Percentiles rank a stretch among this genome's conserved stretches.
These are phyloP conservation scores for Verticillium longisporum DNA, from an alignment of 2,329 filamentous ascomycete genomes.

Conservation along the genomic window DNA sequence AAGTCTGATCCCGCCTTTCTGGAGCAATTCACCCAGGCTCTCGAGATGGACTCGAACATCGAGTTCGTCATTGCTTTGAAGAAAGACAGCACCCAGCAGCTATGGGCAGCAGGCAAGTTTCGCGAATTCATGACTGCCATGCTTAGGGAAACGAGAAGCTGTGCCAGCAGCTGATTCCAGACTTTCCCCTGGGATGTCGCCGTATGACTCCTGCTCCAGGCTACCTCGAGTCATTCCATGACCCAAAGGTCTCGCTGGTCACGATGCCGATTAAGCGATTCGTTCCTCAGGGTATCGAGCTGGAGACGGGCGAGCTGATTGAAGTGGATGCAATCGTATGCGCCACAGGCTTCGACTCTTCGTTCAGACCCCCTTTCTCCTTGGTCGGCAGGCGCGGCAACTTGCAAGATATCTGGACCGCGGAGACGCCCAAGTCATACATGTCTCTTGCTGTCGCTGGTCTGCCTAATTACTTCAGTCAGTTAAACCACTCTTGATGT, in stretches of 20 bases:
- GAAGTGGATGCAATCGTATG: slow-evolving; percentile 50
- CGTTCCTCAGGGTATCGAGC: slow-evolving; percentile 39
- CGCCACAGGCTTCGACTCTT: slow-evolving; percentile 51
- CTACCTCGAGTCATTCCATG: slow-evolving; percentile 35
- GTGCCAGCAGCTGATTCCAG: slow-evolving; percentile 42
- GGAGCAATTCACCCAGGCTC: slow-evolving; percentile 35
- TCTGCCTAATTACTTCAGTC: slow-evolving; percentile 50
- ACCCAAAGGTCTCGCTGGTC: slow-evolving; percentile 9
- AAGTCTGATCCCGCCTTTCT: slow-evolving; percentile 37
- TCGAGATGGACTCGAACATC: slow-evolving; percentile 37
- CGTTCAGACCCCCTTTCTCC: slow-evolving; percentile 44
- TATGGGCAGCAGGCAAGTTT: slow-evolving; percentile 31
- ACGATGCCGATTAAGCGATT: slow-evolving; percentile 34
- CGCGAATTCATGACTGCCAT: slow-evolving; percentile 39
- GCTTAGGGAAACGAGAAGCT: slow-evolving; percentile 41
- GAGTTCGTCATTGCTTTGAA: slow-evolving; percentile 35
- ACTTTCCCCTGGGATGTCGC: slow-evolving; percentile 39
- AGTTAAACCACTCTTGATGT: slow-evolving; percentile 12
- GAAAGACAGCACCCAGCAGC: slow-evolving; percentile 31
- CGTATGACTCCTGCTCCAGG: slow-evolving; percentile 43
- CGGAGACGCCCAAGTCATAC: slow-evolving; percentile 39
- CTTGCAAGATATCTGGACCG: slow-evolving; percentile 40
- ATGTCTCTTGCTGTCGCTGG: slow-evolving; percentile 45
- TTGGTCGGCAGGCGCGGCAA: slow-evolving; percentile 42
- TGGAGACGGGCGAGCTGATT: slow-evolving; percentile 39